phyloP scores from a whole-genome alignment of 73 alveolate species.

The Paramecium sonneborni region DNA sequence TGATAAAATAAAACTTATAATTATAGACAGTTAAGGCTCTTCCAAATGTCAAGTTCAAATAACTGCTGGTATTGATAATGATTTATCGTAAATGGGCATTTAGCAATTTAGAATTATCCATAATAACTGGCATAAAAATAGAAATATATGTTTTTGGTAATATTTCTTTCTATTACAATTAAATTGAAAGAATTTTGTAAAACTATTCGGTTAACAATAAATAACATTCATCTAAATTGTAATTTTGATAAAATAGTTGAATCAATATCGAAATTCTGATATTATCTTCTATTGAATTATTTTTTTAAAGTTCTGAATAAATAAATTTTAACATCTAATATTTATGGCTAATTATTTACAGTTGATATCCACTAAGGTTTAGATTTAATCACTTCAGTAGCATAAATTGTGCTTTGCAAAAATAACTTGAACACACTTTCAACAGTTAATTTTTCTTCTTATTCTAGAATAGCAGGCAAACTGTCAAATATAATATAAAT shows the following conservation, averaged over 20 bases:
- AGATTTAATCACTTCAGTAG: background rate
- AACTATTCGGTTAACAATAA: background rate
- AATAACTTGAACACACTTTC: background rate
- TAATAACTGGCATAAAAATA: conserved; percentile 30
- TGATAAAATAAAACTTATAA: background rate
- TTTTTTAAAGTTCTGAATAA: background rate
- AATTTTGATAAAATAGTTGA: background rate
- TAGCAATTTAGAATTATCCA: background rate
- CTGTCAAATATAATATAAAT: background rate
- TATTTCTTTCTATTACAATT: background rate
- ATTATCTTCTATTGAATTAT: background rate
- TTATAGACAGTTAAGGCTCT: conserved; percentile 18
- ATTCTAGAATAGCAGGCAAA: background rate
- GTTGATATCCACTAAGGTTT: background rate
- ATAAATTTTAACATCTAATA: background rate
- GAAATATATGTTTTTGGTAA: conserved; percentile 18
- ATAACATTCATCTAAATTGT: background rate
- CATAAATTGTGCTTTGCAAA: background rate
- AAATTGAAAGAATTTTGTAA: background rate
- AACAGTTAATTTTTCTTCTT: background rate
- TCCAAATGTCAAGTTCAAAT: background rate
- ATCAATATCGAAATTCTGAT: background rate
- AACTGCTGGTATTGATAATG: background rate
- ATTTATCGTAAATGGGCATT: background rate
- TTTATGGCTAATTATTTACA: background rate